Evolutionary conservation across 2,329 filamentous ascomycete genomes (phyloP).

Genomic region (Keithomyces neogunnii): DNA sequence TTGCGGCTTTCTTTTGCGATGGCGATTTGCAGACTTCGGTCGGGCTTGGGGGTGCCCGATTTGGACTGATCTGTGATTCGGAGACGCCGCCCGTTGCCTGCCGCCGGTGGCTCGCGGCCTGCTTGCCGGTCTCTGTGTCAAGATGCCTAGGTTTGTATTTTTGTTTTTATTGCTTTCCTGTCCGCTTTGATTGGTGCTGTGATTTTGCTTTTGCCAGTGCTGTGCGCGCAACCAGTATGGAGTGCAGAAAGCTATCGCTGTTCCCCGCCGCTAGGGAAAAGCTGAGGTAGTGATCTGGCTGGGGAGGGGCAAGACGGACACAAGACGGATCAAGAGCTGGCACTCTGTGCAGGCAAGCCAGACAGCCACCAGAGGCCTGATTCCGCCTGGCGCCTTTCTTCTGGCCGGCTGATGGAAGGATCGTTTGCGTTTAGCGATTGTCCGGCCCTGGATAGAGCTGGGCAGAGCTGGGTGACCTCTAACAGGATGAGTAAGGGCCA

Average conservation of each 20-base stretch:
- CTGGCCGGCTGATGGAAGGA: no score
- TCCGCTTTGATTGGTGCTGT: not conserved
- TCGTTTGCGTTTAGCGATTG: no score
- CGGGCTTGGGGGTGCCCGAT: not conserved
- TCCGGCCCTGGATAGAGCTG: no score
- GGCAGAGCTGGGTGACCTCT: no score
- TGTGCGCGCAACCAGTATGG: not conserved
- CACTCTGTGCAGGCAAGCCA: no score
- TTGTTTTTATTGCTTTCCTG: not conserved
- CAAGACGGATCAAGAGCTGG: no score
- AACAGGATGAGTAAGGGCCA: no score
- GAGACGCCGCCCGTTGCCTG: not conserved
- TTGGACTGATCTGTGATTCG: not conserved
- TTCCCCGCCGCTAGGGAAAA: no score
- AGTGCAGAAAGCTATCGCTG: no score
- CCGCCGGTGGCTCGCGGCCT: not conserved
- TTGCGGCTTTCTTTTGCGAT: constrained; percentile 3
- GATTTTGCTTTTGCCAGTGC: not conserved
- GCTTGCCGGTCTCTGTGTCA: not conserved
- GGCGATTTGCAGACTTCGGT: not conserved
- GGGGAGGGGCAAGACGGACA: not conserved
- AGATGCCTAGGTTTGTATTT: not conserved
- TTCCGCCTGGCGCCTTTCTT: no score
- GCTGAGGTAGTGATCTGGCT: not conserved
- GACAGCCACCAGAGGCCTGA: no score